Conservation (phyloP, 768 basidiomycete species). For the Cantharellus cinnabarinus region DNA sequence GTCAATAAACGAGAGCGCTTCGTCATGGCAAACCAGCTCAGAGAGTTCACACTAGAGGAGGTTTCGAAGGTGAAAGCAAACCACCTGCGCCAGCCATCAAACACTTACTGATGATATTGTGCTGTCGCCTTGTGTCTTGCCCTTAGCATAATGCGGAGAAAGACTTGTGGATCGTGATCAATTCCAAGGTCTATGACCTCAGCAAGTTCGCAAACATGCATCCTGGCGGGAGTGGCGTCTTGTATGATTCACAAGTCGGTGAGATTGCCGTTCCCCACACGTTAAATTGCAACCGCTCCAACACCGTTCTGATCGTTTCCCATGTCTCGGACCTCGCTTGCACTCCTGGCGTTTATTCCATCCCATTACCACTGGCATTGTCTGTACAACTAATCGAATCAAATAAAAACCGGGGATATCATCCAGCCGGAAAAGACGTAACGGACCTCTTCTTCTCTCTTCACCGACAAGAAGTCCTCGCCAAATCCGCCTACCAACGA, state of each 20-base stretch:
- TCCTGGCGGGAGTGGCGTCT: slow-evolving; percentile 61
- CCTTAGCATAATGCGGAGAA: background rate
- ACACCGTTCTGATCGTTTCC: too few relatives aligned
- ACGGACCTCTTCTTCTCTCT: slow-evolving; percentile 79
- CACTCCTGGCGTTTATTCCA: too few relatives aligned
- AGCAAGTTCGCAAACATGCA: slow-evolving; percentile 66
- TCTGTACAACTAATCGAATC: too few relatives aligned
- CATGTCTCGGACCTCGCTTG: too few relatives aligned
- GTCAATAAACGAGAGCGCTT: background rate
- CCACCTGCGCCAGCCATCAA: background rate
- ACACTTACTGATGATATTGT: background rate
- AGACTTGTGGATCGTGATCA: slow-evolving; percentile 59
- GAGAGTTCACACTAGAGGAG: background rate
- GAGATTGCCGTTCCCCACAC: slow-evolving; percentile 9
- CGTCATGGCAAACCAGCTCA: background rate
- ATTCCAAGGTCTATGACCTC: slow-evolving; percentile 64
- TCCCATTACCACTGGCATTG: too few relatives aligned
- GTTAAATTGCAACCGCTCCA: too few relatives aligned
- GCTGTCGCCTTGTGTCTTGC: background rate
- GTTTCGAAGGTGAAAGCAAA: background rate
- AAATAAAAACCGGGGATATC: background rate
- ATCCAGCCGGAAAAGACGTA: slow-evolving; percentile 59
- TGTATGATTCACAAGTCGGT: slow-evolving; percentile 51
- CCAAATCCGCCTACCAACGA: slow-evolving; percentile 49
- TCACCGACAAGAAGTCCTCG: slow-evolving; percentile 68